These are phyloP conservation scores for Dictyostelium firmibasis DNA, from an alignment of 78 protist genomes.

Conservation along the genomic window DNA sequence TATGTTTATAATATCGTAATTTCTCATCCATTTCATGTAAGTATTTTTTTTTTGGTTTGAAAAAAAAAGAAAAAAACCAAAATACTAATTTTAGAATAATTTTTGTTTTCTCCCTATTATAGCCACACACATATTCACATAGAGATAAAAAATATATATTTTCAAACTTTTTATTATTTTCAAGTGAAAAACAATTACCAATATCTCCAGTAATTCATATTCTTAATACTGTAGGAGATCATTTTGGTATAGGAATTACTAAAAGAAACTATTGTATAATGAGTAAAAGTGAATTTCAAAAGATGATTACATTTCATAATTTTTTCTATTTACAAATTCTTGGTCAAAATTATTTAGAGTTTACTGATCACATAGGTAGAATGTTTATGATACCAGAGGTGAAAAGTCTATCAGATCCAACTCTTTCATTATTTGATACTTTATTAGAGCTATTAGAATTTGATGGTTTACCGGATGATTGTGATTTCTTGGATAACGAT, in stretches of 20 bases:
- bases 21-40: slow-evolving; percentile 13
- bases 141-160: background rate
- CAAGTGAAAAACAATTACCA: background rate
- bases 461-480: background rate
- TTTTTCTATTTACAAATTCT: background rate
- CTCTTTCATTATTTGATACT: background rate
- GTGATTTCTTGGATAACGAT: background rate
- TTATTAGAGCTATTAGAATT: slow-evolving; percentile 22
- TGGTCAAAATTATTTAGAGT: slow-evolving; percentile 3
- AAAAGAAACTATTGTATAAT: background rate
- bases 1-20: background rate
- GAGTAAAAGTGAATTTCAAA: slow-evolving; percentile 12
- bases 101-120: too few relatives aligned
- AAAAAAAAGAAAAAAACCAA: background rate
- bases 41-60: background rate
- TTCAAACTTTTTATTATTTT: slow-evolving; percentile 5
- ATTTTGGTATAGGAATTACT: slow-evolving; percentile 8
- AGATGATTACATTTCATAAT: slow-evolving; percentile 26
- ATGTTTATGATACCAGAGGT: slow-evolving; percentile 15
- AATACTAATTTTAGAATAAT: background rate
- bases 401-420: slow-evolving; percentile 16
- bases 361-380: background rate
- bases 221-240: slow-evolving; percentile 3
- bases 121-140: background rate
- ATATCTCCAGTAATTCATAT: slow-evolving; percentile 23